Evolutionary conservation across 768 basidiomycete genomes (phyloP).

Genomic region (Boletus reticuloceps): DNA sequence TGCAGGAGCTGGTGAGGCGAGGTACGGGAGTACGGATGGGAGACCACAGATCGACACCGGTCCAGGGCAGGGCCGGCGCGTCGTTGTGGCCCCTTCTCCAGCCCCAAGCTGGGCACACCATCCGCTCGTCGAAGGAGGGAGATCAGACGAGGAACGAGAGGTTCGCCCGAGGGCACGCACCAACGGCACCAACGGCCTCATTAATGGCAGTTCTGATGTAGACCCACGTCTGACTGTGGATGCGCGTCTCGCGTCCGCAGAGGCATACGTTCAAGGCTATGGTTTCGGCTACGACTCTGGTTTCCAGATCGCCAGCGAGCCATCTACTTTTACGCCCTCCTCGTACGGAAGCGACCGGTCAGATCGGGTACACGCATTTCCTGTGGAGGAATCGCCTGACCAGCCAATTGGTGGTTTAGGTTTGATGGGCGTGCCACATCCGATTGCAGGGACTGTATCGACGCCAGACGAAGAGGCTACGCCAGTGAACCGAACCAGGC

Average conservation of each 20-base stretch:
- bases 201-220: not conserved
- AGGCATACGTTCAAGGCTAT: conserved; percentile 36
- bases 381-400: conserved; percentile 30
- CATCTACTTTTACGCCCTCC: conserved; percentile 15
- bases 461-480: conserved; percentile 29
- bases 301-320: conserved; percentile 20
- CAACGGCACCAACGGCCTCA: conserved; percentile 9
- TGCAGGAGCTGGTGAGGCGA: conserved; percentile 3
- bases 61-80: conserved; percentile 31
- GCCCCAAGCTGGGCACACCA: conserved; percentile 31
- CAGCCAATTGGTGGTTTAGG: conserved; percentile 24
- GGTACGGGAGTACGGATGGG: conserved; percentile 8
- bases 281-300: conserved; percentile 35
- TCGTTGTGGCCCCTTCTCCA: conserved; percentile 23
- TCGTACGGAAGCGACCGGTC: conserved; percentile 19
- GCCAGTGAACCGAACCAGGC: conserved; percentile 19
- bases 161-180: conserved; percentile 6
- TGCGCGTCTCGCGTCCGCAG: conserved; percentile 32
- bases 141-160: conserved; percentile 32
- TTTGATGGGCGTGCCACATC: conserved; percentile 26
- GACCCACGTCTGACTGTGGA: conserved; percentile 3
- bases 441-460: conserved; percentile 23
- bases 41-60: conserved; percentile 34
- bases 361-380: conserved; percentile 21
- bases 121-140: conserved; percentile 28